Evolutionary conservation across 257 asterid species (phyloP).

Genomic region (Coffea canephora): DNA sequence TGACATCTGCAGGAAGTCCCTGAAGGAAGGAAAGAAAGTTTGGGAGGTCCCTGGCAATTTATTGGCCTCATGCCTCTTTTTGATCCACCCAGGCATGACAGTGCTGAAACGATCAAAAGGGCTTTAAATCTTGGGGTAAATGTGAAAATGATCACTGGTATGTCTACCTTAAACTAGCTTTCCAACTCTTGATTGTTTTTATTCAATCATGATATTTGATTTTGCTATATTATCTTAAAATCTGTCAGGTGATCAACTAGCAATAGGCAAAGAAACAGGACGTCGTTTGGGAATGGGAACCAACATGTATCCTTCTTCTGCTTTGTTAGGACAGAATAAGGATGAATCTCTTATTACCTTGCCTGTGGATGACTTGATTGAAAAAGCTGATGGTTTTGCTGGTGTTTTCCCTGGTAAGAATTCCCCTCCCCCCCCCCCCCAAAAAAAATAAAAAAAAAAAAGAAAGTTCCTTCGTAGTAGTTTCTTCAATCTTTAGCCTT

Average conservation of each 20-base stretch:
- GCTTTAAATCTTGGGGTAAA: constrained; percentile 56
- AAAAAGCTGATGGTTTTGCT: constrained; percentile 53
- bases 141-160: constrained; percentile 68
- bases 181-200: too few species aligned
- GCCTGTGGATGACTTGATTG: constrained; percentile 47
- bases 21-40: constrained; percentile 46
- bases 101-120: constrained; percentile 54
- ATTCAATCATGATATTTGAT: too few species aligned
- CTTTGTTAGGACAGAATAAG: constrained; percentile 44
- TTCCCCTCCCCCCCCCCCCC: too few species aligned
- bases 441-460: too few species aligned
- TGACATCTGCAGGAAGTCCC: constrained; percentile 37
- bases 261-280: constrained; percentile 50
- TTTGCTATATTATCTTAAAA: not conserved
- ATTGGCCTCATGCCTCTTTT: constrained; percentile 60
- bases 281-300: constrained; percentile 54
- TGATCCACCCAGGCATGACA: constrained; percentile 66
- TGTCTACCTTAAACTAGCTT: not conserved
- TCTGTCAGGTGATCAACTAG: constrained; percentile 43
- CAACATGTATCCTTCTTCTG: constrained; percentile 52
- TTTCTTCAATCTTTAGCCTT: not conserved
- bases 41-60: constrained; percentile 54
- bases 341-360: constrained; percentile 35
- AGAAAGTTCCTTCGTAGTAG: not conserved
- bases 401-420: constrained; percentile 47